A percentile compares a stretch with the other conserved stretches of the same genome.
These are phyloP conservation scores for Colletotrichum eremochloae DNA, from an alignment of 2,329 filamentous ascomycete species.

Conservation along the genomic window DNA sequence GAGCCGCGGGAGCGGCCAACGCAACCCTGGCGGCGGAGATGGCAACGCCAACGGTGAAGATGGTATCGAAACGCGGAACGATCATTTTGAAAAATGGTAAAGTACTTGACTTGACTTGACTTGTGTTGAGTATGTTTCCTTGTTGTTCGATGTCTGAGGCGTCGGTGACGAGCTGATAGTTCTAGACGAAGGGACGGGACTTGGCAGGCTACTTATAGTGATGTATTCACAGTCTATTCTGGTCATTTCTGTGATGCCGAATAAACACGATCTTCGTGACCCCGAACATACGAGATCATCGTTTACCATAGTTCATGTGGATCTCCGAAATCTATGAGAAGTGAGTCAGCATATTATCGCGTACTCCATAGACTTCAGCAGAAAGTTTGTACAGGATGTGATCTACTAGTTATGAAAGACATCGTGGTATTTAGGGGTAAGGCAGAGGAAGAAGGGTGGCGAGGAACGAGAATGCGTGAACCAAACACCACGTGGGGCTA, in stretches of 20 bases:
- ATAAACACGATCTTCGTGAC: not conserved
- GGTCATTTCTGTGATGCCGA: too few relatives aligned
- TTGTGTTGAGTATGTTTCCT: not conserved
- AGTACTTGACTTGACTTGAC: too few relatives aligned
- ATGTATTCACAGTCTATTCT: not conserved
- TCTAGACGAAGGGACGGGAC: not conserved
- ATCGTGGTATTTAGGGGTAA: not conserved
- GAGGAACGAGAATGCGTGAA: not conserved
- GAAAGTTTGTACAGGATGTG: conserved; percentile 23
- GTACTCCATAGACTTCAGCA: conserved; percentile 19
- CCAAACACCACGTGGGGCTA: not conserved
- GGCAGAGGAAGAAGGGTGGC: not conserved
- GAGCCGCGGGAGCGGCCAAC: conserved; percentile 1
- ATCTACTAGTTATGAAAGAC: conserved; percentile 1
- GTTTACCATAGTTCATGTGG: not conserved
- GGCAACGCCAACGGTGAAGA: conserved; percentile 8
- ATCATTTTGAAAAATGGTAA: not conserved
- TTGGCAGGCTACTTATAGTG: too few relatives aligned
- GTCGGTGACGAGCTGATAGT: not conserved
- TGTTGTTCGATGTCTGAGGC: not conserved
- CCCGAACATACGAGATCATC: not conserved
- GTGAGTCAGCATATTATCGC: too few relatives aligned
- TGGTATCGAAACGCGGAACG: not conserved
- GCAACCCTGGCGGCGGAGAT: not conserved
- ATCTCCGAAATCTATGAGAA: not conserved